Percentiles rank a stretch among this genome's conserved stretches.
phyloP scores from a whole-genome alignment of 345 rosid genomes.

The Gossypioides kirkii region DNA sequence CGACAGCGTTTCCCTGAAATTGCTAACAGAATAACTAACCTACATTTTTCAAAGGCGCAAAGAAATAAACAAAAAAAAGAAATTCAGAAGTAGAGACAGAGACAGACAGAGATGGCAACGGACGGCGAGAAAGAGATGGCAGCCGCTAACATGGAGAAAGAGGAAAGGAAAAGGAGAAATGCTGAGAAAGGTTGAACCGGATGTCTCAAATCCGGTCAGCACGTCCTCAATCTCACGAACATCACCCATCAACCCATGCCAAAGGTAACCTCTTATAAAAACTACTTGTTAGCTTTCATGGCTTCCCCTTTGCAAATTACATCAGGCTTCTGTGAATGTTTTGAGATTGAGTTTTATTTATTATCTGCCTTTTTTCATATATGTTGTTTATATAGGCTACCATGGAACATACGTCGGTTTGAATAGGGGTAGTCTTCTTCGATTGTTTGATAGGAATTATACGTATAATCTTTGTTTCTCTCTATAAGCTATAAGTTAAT shows the following conservation, averaged over 20 bases:
- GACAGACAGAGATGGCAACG: too few relatives aligned
- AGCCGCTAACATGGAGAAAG: background rate
- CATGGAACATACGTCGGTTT: too few relatives aligned
- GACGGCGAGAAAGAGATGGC: background rate
- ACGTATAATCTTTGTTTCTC: too few relatives aligned
- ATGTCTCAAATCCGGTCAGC: slow-evolving; percentile 4
- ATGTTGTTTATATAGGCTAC: background rate
- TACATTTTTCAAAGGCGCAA: background rate
- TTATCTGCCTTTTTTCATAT: background rate
- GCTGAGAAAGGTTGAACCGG: slow-evolving; percentile 7
- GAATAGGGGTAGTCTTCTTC: too few relatives aligned
- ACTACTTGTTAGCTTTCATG: background rate
- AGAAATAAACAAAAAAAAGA: background rate
- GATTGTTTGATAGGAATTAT: too few relatives aligned
- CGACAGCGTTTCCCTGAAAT: background rate
- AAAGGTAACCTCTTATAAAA: background rate
- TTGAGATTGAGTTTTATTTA: too few relatives aligned
- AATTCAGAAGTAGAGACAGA: background rate
- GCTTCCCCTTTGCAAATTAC: background rate
- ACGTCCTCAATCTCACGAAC: background rate
- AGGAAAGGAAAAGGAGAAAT: background rate
- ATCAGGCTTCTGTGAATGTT: too few relatives aligned
- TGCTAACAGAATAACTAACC: slow-evolving; percentile 4
- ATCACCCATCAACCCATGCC: background rate
- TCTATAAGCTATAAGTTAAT: too few relatives aligned